A percentile compares a stretch with the other conserved stretches of the same genome.
phyloP scores from a whole-genome alignment of 352 stramenopile species.

The Globisporangium iwayamae region DNA sequence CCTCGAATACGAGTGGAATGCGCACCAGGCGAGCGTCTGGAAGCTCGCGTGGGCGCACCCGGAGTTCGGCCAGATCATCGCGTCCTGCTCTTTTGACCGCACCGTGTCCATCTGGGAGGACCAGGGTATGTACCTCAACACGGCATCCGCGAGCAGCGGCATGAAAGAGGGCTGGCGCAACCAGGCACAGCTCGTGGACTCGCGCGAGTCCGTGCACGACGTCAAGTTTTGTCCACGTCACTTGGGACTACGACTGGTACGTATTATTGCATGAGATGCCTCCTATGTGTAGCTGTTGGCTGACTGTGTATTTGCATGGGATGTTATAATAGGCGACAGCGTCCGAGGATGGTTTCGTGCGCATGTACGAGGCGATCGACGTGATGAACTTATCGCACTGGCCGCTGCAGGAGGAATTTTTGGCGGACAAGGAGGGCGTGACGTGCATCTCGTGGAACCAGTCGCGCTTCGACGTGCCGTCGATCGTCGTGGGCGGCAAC shows the following conservation, averaged over 20 bases:
- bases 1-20: constrained; percentile 88
- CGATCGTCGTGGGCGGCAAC: constrained; percentile 92
- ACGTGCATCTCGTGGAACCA: constrained; percentile 95
- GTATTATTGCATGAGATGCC: background rate
- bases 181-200: constrained; percentile 89
- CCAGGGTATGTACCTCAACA: constrained; percentile 59
- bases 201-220: constrained; percentile 91
- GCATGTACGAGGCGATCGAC: constrained; percentile 95
- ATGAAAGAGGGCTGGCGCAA: constrained; percentile 75
- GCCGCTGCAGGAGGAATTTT: constrained; percentile 87
- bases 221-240: constrained; percentile 95
- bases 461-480: constrained; percentile 92
- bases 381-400: constrained; percentile 96
- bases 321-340: constrained; percentile 74
- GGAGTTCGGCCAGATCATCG: constrained; percentile 95
- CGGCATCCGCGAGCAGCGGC: constrained; percentile 2
- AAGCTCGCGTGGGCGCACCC: constrained; percentile 94
- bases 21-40: constrained; percentile 89
- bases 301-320: background rate
- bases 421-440: constrained; percentile 80
- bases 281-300: background rate
- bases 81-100: constrained; percentile 92
- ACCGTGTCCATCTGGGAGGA: constrained; percentile 96
- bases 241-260: constrained; percentile 87
- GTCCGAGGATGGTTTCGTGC: constrained; percentile 92